A percentile compares a stretch with the other conserved stretches of the same genome.
Evolutionary conservation across 768 basidiomycete species (phyloP).

Genomic region (Candolleomyces aberdarensis): DNA sequence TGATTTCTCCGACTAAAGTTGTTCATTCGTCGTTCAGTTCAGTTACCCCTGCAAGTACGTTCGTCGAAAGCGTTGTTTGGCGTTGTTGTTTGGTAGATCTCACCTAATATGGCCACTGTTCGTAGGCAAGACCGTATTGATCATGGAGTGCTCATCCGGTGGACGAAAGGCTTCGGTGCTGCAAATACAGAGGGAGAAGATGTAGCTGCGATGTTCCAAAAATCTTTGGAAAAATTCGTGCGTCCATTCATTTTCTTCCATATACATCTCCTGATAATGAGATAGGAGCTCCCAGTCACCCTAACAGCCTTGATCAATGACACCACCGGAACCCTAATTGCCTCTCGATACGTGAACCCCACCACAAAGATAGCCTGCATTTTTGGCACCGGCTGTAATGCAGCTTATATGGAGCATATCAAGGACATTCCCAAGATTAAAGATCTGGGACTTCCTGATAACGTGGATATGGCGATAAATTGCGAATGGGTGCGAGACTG

Average conservation of each 20-base stretch:
- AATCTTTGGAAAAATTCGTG: slow-evolving; percentile 75
- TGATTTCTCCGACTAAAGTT: not conserved
- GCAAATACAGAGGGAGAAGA: slow-evolving; percentile 89
- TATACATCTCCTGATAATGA: not conserved
- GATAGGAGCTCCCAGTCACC: slow-evolving; percentile 76
- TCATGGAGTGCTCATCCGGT: slow-evolving; percentile 90
- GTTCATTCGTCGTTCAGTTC: slow-evolving; percentile 50
- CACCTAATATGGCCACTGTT: not conserved
- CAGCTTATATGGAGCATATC: slow-evolving; percentile 94
- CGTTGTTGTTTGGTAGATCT: not conserved
- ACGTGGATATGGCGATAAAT: slow-evolving; percentile 88
- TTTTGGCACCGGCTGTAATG: slow-evolving; percentile 98
- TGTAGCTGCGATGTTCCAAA: slow-evolving; percentile 90
- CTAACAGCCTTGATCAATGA: slow-evolving; percentile 94
- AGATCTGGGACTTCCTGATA: slow-evolving; percentile 61
- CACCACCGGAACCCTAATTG: slow-evolving; percentile 96
- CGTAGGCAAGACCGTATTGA: slow-evolving; percentile 88
- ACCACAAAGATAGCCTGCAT: slow-evolving; percentile 91
- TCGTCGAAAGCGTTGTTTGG: not conserved
- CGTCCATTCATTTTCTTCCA: slow-evolving; percentile 22
- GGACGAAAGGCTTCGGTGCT: slow-evolving; percentile 99
- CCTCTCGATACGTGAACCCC: slow-evolving; percentile 93
- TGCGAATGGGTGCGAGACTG: slow-evolving; percentile 83
- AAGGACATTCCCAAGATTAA: slow-evolving; percentile 83
- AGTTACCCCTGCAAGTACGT: slow-evolving; percentile 93